Evolutionary conservation across 2,329 filamentous ascomycete genomes (phyloP).

Genomic region (Aspergillus pseudoglaucus): DNA sequence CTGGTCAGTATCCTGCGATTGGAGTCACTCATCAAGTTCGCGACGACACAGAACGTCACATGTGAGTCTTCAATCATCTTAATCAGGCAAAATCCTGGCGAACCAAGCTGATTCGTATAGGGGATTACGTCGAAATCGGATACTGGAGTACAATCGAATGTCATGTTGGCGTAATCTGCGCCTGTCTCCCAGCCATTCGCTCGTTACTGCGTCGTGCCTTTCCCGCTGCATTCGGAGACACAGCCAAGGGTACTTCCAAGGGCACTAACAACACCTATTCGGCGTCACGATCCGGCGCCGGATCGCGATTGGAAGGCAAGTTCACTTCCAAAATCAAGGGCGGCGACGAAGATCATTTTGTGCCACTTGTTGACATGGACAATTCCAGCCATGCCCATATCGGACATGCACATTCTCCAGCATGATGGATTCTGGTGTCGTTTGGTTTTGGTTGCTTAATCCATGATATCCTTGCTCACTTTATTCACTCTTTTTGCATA

Average conservation of each 20-base stretch:
- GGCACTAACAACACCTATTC: conserved; percentile 6
- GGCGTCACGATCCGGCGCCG: conserved; percentile 3
- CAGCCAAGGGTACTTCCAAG: conserved; percentile 11
- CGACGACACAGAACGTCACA: conserved; percentile 35
- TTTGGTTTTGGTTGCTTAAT: neutral
- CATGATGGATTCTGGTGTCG: neutral
- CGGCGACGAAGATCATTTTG: conserved; percentile 10
- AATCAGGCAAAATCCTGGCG: too few relatives aligned
- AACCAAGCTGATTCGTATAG: conserved; percentile 7
- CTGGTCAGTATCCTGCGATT: conserved; percentile 43
- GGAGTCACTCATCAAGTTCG: conserved; percentile 37
- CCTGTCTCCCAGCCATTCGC: conserved; percentile 28
- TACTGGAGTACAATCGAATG: conserved; percentile 28
- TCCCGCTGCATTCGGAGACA: conserved; percentile 32
- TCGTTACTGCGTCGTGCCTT: conserved; percentile 32
- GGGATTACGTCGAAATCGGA: conserved; percentile 24
- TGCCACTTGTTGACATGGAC: conserved; percentile 15
- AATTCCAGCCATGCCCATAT: conserved; percentile 13
- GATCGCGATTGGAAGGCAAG: conserved; percentile 10
- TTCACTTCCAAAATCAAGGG: conserved; percentile 10
- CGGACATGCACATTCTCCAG: neutral
- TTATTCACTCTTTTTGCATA: neutral
- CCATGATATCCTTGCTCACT: neutral
- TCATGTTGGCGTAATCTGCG: conserved; percentile 25
- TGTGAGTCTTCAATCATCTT: conserved; percentile 15